phyloP scores from a whole-genome alignment of 176 grass and related monocot species.

The Aegilops umbellulata region DNA sequence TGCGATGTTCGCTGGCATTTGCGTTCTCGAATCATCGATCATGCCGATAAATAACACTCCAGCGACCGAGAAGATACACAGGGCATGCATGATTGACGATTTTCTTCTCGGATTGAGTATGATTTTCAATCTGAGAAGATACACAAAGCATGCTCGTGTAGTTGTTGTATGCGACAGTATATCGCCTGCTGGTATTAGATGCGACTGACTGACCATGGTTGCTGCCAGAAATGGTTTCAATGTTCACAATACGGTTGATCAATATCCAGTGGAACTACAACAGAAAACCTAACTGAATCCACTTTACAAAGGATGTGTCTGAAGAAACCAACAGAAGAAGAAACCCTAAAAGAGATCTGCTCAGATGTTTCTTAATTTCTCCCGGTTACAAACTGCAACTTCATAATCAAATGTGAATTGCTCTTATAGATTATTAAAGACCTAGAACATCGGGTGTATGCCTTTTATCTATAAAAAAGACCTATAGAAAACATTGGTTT shows the following conservation, averaged over 20 bases:
- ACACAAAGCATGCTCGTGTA: background rate
- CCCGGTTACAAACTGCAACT: background rate
- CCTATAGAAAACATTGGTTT: conserved; percentile 22
- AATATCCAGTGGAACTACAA: background rate
- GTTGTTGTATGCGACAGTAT: background rate
- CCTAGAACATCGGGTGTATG: conserved; percentile 11
- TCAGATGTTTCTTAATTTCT: conserved; percentile 3
- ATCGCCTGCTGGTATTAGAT: background rate
- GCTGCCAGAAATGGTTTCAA: background rate
- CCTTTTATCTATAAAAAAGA: background rate
- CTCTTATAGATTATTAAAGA: conserved; percentile 31
- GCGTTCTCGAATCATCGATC: background rate
- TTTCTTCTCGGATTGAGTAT: no score
- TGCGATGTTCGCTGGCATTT: background rate
- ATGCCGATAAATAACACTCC: no score
- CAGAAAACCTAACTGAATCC: background rate
- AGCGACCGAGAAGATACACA: no score
- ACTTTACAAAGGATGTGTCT: conserved; percentile 25
- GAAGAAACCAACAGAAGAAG: conserved; percentile 46
- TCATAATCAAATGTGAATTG: background rate
- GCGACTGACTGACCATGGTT: background rate
- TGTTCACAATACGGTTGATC: background rate
- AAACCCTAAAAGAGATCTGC: conserved; percentile 45
- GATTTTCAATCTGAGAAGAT: background rate
- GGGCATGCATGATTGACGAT: no score